phyloP scores from a whole-genome alignment of 495 filamentous ascomycete species.

The Lophium mytilinum region DNA sequence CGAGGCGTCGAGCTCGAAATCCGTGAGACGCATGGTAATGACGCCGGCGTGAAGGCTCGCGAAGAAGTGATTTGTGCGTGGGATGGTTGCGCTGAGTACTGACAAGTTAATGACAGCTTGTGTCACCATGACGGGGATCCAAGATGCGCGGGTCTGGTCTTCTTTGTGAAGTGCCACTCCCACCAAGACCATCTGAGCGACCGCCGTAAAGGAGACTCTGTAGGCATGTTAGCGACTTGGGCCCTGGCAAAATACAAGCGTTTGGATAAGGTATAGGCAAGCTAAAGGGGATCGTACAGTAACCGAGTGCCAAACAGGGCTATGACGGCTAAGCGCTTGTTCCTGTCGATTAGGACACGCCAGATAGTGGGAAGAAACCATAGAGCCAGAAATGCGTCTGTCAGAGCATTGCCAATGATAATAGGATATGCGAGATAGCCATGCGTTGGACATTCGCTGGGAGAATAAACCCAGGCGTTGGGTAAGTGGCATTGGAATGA shows the following conservation, averaged over 20 bases:
- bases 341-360: constrained; percentile 12
- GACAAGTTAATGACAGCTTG: constrained; percentile 9
- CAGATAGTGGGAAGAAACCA: constrained; percentile 22
- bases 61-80: constrained; percentile 17
- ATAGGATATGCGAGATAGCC: constrained; percentile 21
- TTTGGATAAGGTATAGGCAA: neutral
- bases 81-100: constrained; percentile 12
- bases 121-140: neutral
- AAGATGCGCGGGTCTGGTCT: neutral
- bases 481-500: constrained; percentile 24
- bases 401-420: constrained; percentile 19
- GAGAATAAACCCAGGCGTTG: constrained; percentile 14
- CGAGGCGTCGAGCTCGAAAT: constrained; percentile 12
- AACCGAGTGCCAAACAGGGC: constrained; percentile 14
- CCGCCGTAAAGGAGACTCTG: neutral
- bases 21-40: constrained; percentile 6
- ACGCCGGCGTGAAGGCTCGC: constrained; percentile 4
- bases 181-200: neutral
- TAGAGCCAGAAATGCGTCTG: constrained; percentile 18
- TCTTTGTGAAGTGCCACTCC: neutral
- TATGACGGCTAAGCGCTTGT: constrained; percentile 14
- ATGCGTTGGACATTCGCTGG: constrained; percentile 9
- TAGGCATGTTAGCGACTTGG: constrained; percentile 1
- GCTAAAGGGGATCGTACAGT: neutral
- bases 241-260: neutral